A percentile compares a stretch with the other conserved stretches of the same genome.
These are phyloP conservation scores for Syzygium aqueum DNA, from an alignment of 345 rosid species.

Conservation along the genomic window DNA sequence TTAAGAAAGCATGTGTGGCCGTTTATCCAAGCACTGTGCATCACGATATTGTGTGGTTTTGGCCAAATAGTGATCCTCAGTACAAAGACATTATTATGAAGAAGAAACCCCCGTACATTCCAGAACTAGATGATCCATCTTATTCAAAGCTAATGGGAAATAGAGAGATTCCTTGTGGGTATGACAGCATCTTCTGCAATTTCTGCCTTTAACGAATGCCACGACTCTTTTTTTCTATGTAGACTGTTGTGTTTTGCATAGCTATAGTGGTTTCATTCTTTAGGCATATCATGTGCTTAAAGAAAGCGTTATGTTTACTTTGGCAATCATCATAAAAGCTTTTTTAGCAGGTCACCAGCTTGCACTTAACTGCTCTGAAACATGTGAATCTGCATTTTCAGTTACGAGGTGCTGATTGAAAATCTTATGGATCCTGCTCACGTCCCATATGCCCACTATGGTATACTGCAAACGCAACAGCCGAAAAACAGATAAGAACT, in stretches of 20 bases:
- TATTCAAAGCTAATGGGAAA: constrained; percentile 49
- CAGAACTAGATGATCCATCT: constrained; percentile 72
- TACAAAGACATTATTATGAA: constrained; percentile 48
- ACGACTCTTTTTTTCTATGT: neutral
- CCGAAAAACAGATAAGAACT: constrained; percentile 28
- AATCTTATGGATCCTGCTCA: constrained; percentile 93
- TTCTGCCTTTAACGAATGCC: neutral
- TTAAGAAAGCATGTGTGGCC: constrained; percentile 63
- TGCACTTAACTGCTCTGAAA: neutral
- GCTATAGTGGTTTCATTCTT: neutral
- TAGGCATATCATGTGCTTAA: neutral
- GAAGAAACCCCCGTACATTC: constrained; percentile 65
- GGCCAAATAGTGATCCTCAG: constrained; percentile 75
- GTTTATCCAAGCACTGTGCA: constrained; percentile 65
- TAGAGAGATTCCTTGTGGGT: constrained; percentile 80
- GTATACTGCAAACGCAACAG: constrained; percentile 35
- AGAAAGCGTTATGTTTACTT: neutral
- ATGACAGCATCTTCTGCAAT: neutral
- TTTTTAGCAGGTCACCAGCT: neutral
- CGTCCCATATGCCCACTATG: constrained; percentile 82
- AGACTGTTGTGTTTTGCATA: neutral
- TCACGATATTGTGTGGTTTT: constrained; percentile 81
- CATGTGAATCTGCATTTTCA: constrained; percentile 12
- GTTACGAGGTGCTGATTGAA: constrained; percentile 73
- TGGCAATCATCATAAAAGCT: neutral